Percentiles rank a stretch among this genome's conserved stretches.
phyloP scores from a whole-genome alignment of 2,329 filamentous ascomycete genomes.

The Clarireedia sp. region DNA sequence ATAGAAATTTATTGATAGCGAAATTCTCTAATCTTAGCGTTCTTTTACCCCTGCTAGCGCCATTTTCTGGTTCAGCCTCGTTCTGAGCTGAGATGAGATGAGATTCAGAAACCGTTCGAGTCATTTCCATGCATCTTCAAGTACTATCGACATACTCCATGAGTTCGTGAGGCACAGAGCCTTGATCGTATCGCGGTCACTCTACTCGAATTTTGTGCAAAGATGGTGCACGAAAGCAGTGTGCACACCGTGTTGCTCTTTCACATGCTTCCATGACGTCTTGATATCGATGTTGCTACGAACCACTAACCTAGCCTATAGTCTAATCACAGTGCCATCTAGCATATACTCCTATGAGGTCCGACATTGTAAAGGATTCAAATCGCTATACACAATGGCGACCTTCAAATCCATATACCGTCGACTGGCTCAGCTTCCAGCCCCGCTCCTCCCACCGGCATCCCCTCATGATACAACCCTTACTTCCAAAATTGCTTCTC shows the following conservation, averaged over 20 bases:
- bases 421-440: slow-evolving; percentile 2
- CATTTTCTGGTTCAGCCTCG: background rate
- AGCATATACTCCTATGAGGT: background rate
- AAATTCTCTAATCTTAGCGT: slow-evolving; percentile 21
- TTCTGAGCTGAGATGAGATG: background rate
- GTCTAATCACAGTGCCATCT: background rate
- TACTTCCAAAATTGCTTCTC: slow-evolving; percentile 24
- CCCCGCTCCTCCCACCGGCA: slow-evolving; percentile 25
- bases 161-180: background rate
- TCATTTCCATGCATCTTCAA: background rate
- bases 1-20: slow-evolving; percentile 16
- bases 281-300: background rate
- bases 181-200: background rate
- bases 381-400: background rate
- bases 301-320: background rate
- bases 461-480: slow-evolving; percentile 13
- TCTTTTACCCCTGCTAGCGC: slow-evolving; percentile 3
- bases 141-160: background rate
- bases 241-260: too few relatives aligned
- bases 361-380: background rate
- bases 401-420: background rate
- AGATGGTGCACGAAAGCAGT: background rate
- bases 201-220: background rate
- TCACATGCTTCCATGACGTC: background rate
- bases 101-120: background rate